Evolutionary conservation across 176 grass and related monocot genomes (phyloP), one percentile per base, ranked within the genome.

Genomic region (Cocos nucifera): DNA sequence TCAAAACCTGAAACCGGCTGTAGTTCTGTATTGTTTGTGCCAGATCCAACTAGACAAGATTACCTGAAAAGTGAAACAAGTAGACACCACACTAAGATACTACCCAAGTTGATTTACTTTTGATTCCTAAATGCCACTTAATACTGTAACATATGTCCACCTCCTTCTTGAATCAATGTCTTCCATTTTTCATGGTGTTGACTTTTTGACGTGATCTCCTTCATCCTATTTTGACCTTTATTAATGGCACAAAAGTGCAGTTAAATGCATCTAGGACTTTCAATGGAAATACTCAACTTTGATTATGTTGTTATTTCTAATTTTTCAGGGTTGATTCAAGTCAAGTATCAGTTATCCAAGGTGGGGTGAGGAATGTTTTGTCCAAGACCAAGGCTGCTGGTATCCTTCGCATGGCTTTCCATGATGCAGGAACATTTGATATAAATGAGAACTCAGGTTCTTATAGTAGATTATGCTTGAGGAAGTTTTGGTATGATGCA

Each of bases 351-450:
- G 15, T 76, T 69, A 80, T 97, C 80, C 78, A 30, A 80, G 78
- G 64, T 28, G 73, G 73, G 27, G 78, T 97, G 44, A 97, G 67
- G 63, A 83, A 67, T 59, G 57, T 97, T 75, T 75, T 97, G 76
- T 73, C 92, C 61, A 91, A 97, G 73, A 55, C 58, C 62, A 91
- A 91, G 61, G 87, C 92, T 73, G 78, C 87, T 61, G 87, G 92
- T 4, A 68, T 97, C 59, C 87, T 97, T 67, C 87, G 92, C 69
- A 74, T 97, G 66, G 83, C 75, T 67, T 97, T 97, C 69, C 92
- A 97, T 75, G 92, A 97, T 71, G 92, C 87, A 54, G 87, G 92
- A 23, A 88, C 92, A 73, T 97, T 82, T 50, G 84, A 91, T 54
- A 57, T 83, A 58, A 53, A 64, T 51, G 77, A 75, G n/a, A 78